Conservation (phyloP, 441 rosid species). For the Arabidopsis hybrid region DNA sequence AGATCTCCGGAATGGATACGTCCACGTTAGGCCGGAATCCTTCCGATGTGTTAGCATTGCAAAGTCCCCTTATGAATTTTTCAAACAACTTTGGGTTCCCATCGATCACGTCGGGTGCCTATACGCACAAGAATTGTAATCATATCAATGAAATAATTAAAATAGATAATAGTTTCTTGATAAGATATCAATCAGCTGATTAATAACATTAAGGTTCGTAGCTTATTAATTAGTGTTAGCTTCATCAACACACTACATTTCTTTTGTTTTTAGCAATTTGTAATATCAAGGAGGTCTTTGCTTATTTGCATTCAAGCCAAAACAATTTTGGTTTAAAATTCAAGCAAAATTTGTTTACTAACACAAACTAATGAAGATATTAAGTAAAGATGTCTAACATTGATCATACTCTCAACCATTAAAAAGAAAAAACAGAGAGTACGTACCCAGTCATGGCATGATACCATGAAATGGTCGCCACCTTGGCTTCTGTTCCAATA, state of each 20-base stretch:
- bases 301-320: not conserved
- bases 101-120: conserved; percentile 53
- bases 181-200: not conserved
- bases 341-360: not conserved
- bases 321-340: not conserved
- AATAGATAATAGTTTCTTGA: not conserved
- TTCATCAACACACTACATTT: not conserved
- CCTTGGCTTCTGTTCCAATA: conserved; percentile 78
- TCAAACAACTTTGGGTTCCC: conserved; percentile 46
- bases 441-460: conserved; percentile 91
- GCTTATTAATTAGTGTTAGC: not conserved
- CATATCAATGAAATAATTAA: not conserved
- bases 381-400: not conserved
- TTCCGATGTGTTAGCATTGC: conserved; percentile 54
- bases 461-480: conserved; percentile 80
- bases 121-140: not conserved
- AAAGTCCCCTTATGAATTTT: conserved; percentile 48
- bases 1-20: conserved; percentile 53
- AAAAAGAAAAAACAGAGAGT: not conserved
- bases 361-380: not conserved
- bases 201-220: not conserved
- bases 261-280: not conserved
- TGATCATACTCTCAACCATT: not conserved
- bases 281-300: not conserved
- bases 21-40: conserved; percentile 47